Evolutionary conservation across 352 stramenopile species (phyloP).

Genomic region (Pythium periplocum): DNA sequence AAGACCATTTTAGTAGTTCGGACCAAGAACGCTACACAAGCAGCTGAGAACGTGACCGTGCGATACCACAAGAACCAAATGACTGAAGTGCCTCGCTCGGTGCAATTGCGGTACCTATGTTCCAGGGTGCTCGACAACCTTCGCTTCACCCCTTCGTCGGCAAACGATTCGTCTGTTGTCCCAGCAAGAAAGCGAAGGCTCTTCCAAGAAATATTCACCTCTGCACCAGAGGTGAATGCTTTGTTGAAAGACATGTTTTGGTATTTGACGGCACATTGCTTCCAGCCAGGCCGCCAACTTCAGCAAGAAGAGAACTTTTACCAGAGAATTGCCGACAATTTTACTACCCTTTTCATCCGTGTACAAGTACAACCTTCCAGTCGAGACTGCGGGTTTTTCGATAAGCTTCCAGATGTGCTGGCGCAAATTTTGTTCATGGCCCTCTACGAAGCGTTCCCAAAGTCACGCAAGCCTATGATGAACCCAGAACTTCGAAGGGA

Average conservation of each 20-base stretch:
- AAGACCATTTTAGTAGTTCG: conserved; percentile 72
- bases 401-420: conserved; percentile 47
- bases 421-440: conserved; percentile 59
- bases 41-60: conserved; percentile 58
- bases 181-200: conserved; percentile 16
- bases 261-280: conserved; percentile 55
- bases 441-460: conserved; percentile 69
- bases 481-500: conserved; percentile 23
- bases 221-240: conserved; percentile 35
- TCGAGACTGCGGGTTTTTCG: conserved; percentile 48
- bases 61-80: conserved; percentile 37
- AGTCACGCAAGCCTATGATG: conserved; percentile 44
- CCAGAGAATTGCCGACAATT: conserved; percentile 61
- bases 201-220: conserved; percentile 43
- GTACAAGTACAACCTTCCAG: conserved; percentile 46
- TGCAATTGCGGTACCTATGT: conserved; percentile 42
- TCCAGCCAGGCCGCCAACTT: conserved; percentile 40
- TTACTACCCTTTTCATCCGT: conserved; percentile 56
- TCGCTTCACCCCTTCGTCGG: conserved; percentile 18
- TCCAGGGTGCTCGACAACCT: conserved; percentile 46
- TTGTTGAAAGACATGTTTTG: conserved; percentile 76
- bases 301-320: conserved; percentile 42
- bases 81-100: conserved; percentile 45
- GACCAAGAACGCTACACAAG: conserved; percentile 63
- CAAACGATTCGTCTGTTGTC: no score